phyloP scores from a whole-genome alignment of 768 basidiomycete species.

The Podaxis carcinomalis region DNA sequence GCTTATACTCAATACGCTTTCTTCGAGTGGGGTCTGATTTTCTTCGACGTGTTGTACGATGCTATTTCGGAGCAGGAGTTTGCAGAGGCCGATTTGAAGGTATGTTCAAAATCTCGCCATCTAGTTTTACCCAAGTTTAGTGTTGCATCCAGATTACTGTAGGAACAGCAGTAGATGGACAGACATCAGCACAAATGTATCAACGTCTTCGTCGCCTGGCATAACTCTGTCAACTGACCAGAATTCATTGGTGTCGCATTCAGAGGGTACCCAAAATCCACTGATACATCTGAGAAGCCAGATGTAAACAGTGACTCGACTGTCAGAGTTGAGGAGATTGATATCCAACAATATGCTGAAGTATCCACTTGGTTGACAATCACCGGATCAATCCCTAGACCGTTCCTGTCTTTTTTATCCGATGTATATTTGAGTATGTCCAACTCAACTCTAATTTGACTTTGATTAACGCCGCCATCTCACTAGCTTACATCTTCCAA shows the following conservation, averaged over 20 bases:
- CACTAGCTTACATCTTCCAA: conserved; percentile 74
- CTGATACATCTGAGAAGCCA: not conserved
- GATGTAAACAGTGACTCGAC: not conserved
- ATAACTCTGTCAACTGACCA: conserved; percentile 16
- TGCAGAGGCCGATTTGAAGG: conserved; percentile 47
- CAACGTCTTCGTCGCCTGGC: conserved; percentile 38
- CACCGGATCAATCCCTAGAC: not conserved
- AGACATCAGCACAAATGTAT: conserved; percentile 15
- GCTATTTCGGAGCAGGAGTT: conserved; percentile 63
- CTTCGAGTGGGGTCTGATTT: conserved; percentile 83
- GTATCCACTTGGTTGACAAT: not conserved
- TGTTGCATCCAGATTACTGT: conserved; percentile 23
- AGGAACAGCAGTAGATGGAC: conserved; percentile 12
- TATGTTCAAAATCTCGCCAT: conserved; percentile 21
- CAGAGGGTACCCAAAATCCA: not conserved
- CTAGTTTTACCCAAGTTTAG: not conserved
- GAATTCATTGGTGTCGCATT: not conserved
- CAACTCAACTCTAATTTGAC: not conserved
- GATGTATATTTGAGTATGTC: conserved; percentile 57
- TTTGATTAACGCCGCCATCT: conserved; percentile 4
- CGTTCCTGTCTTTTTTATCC: conserved; percentile 27
- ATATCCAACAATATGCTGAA: not conserved
- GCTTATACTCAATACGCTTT: conserved; percentile 86
- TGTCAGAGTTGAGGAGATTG: not conserved
- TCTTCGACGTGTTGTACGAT: conserved; percentile 71